Percentiles rank a stretch among this genome's conserved stretches.
Evolutionary conservation across 192 early-diverging fungal genomes (phyloP).

Genomic region (Coemansia pectinata): DNA sequence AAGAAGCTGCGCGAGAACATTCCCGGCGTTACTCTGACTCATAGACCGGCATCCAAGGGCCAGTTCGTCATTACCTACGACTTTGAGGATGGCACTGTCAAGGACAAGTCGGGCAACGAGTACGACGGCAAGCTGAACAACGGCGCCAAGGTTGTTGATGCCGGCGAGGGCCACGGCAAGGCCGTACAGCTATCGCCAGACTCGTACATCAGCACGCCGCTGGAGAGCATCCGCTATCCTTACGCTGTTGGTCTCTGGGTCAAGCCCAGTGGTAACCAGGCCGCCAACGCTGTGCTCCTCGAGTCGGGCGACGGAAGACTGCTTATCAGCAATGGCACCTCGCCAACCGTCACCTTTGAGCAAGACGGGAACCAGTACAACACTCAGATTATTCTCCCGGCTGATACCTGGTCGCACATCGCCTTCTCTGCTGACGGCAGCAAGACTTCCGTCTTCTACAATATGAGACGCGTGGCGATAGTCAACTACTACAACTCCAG

Average conservation of each 20-base stretch:
- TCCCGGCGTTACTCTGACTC: constrained; percentile 39
- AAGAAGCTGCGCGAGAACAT: constrained; percentile 57
- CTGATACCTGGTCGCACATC: constrained; percentile 40
- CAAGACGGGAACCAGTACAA: constrained; percentile 44
- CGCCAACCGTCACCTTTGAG: constrained; percentile 35
- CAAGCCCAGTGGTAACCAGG: constrained; percentile 41
- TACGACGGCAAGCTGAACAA: constrained; percentile 50
- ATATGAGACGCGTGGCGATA: constrained; percentile 30
- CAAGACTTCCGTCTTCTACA: constrained; percentile 44
- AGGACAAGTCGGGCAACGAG: constrained; percentile 44
- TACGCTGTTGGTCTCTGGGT: constrained; percentile 49
- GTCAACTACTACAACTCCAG: constrained; percentile 43
- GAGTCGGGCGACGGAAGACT: constrained; percentile 42
- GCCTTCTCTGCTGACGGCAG: constrained; percentile 32
- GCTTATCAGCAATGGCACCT: constrained; percentile 40
- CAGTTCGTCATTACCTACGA: constrained; percentile 45
- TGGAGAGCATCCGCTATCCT: constrained; percentile 41
- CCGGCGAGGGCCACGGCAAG: constrained; percentile 41
- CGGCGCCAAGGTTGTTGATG: constrained; percentile 38
- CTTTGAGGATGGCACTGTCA: constrained; percentile 39
- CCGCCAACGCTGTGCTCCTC: constrained; percentile 33
- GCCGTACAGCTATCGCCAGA: constrained; percentile 32
- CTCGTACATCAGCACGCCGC: constrained; percentile 40
- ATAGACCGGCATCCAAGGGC: constrained; percentile 33
- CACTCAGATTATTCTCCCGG: constrained; percentile 37